These are phyloP conservation scores for Trichoderma citrinoviride DNA, from an alignment of 2,329 filamentous ascomycete genomes.

Conservation along the genomic window DNA sequence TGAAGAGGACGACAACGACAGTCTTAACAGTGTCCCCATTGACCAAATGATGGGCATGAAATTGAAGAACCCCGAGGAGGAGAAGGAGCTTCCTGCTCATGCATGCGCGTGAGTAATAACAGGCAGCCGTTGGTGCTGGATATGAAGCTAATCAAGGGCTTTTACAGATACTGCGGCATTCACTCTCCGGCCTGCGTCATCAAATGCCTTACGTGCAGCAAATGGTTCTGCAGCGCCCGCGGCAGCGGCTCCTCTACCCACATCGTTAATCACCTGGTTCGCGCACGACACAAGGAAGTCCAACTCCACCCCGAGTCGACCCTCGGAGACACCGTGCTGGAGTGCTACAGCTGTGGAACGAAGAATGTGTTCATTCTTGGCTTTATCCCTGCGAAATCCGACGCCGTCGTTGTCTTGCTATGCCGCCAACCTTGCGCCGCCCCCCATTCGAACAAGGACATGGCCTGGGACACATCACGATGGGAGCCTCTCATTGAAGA, in stretches of 20 bases:
- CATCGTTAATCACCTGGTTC: constrained; percentile 96
- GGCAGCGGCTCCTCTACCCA: constrained; percentile 96
- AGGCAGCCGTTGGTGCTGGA: constrained; percentile 6
- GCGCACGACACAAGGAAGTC: constrained; percentile 97
- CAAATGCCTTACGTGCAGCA: constrained; percentile 91
- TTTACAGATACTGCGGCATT: constrained; percentile 86
- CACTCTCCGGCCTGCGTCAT: constrained; percentile 94
- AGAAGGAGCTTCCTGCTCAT: constrained; percentile 87
- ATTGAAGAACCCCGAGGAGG: constrained; percentile 63
- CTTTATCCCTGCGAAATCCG: constrained; percentile 97
- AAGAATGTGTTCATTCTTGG: constrained; percentile 98
- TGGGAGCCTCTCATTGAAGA: constrained; percentile 99
- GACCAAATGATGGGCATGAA: constrained; percentile 68
- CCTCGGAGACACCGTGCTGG: constrained; percentile 90
- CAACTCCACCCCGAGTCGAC: constrained; percentile 91
- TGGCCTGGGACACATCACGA: constrained; percentile 98
- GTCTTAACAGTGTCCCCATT: constrained; percentile 74
- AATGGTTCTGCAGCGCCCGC: constrained; percentile 98
- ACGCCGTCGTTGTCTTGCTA: constrained; percentile 93
- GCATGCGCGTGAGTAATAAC: constrained; percentile 79
- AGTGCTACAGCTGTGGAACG: constrained; percentile 99
- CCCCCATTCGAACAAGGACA: constrained; percentile 94
- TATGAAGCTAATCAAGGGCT: constrained; percentile 28
- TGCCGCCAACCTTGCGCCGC: constrained; percentile 96
- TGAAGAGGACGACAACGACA: constrained; percentile 77